Percentiles rank a stretch among this genome's conserved stretches.
Conservation (phyloP, 805 yeast species). For the Yamadazyma scolyti region DNA sequence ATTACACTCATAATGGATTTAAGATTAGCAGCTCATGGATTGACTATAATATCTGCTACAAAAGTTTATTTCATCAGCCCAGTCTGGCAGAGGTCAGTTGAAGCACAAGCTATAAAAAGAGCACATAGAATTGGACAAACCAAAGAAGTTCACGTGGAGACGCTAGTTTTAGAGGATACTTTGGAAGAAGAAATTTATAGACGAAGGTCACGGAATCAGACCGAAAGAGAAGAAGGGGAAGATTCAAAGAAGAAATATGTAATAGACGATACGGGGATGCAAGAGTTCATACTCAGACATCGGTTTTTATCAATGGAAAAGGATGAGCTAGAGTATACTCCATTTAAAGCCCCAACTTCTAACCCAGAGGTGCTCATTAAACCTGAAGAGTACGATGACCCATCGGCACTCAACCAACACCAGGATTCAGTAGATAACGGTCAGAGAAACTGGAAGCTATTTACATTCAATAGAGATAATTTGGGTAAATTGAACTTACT, state of each 20-base stretch:
- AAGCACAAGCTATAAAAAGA: conserved; percentile 75
- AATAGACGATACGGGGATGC: conserved; percentile 59
- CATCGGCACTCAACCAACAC: conserved; percentile 9
- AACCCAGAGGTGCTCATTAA: not conserved
- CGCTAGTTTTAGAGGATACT: conserved; percentile 57
- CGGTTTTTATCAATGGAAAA: conserved; percentile 36
- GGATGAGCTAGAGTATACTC: conserved; percentile 32
- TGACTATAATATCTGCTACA: conserved; percentile 65
- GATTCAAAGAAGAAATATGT: conserved; percentile 29
- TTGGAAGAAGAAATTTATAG: conserved; percentile 67
- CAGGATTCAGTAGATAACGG: conserved; percentile 7
- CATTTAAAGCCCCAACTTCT: conserved; percentile 25
- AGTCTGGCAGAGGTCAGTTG: conserved; percentile 65
- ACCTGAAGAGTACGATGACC: conserved; percentile 7
- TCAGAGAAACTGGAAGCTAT: conserved; percentile 22
- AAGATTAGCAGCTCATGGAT: conserved; percentile 64
- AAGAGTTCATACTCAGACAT: conserved; percentile 49
- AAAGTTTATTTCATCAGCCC: conserved; percentile 69
- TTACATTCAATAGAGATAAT: conserved; percentile 27
- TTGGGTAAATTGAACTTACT: conserved; percentile 21
- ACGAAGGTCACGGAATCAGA: conserved; percentile 20
- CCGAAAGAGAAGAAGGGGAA: conserved; percentile 8
- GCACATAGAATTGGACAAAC: conserved; percentile 75
- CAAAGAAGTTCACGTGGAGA: conserved; percentile 64
- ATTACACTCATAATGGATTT: conserved; percentile 63